phyloP scores from a whole-genome alignment of 2,329 filamentous ascomycete species.

The Acephala macrosclerotiorum region DNA sequence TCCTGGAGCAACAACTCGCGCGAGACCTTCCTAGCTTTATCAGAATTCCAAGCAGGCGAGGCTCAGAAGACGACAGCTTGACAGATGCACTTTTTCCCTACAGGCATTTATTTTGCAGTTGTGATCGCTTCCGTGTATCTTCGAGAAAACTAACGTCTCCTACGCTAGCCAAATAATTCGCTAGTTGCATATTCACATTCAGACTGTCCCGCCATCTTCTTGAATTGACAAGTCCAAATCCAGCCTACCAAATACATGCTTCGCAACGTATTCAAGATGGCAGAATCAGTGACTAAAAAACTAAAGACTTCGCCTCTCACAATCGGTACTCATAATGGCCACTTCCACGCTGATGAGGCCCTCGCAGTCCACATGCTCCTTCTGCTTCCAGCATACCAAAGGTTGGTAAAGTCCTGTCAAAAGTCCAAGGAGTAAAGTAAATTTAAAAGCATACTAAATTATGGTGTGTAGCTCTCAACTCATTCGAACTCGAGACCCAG shows the following conservation, averaged over 20 bases:
- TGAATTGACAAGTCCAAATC: slow-evolving; percentile 6
- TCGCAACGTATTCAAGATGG: slow-evolving; percentile 62
- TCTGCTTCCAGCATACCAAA: slow-evolving; percentile 79
- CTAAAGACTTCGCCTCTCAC: slow-evolving; percentile 73
- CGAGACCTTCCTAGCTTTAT: not conserved
- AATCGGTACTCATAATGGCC: slow-evolving; percentile 92
- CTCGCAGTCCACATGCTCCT: slow-evolving; percentile 96
- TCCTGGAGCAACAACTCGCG: not conserved
- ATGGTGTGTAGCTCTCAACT: slow-evolving; percentile 63
- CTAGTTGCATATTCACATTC: slow-evolving; percentile 1
- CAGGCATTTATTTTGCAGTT: not conserved
- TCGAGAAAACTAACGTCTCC: not conserved
- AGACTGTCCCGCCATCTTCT: not conserved
- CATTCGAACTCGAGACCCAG: slow-evolving; percentile 86
- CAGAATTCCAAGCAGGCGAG: not conserved
- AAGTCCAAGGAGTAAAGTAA: not conserved
- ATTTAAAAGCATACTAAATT: not conserved
- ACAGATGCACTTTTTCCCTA: not conserved
- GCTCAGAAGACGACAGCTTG: slow-evolving; percentile 7
- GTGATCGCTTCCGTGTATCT: slow-evolving; percentile 10
- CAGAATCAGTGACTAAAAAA: slow-evolving; percentile 79
- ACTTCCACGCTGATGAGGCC: slow-evolving; percentile 99
- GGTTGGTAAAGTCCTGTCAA: not conserved
- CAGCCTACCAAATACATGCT: slow-evolving; percentile 47
- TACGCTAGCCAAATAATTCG: not conserved